Conservation (phyloP, 2,329 filamentous ascomycete species). For the Lachnellula occidentalis region DNA sequence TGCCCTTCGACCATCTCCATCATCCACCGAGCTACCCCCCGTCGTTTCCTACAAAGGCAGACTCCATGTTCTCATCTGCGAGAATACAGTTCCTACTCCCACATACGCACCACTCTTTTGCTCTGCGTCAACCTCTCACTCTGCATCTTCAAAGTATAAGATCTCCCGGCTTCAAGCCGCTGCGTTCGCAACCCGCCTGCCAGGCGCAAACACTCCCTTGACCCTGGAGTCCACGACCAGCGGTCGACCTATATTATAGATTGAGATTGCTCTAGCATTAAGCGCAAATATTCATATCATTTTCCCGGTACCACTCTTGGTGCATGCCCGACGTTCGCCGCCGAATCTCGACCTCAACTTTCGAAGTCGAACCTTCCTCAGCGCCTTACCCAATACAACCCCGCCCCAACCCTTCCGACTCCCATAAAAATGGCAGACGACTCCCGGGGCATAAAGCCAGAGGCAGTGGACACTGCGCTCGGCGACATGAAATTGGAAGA, state of each 20-base stretch:
- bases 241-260: neutral
- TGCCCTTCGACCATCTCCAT: slow-evolving; percentile 9
- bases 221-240: slow-evolving; percentile 5
- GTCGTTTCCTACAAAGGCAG: slow-evolving; percentile 15
- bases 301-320: neutral
- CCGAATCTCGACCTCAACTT: slow-evolving; percentile 1
- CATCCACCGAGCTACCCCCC: slow-evolving; percentile 9
- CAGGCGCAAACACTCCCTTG: slow-evolving; percentile 13
- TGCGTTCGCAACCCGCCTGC: slow-evolving; percentile 2
- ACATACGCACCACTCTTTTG: slow-evolving; percentile 3
- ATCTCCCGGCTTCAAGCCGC: neutral
- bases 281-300: neutral
- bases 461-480: slow-evolving; percentile 28
- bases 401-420: neutral
- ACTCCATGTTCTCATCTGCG: slow-evolving; percentile 24
- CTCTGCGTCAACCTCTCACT: slow-evolving; percentile 1
- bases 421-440: slow-evolving; percentile 28
- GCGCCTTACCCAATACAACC: neutral
- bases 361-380: slow-evolving; percentile 1
- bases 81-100: slow-evolving; percentile 8
- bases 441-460: slow-evolving; percentile 22
- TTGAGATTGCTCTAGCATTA: neutral
- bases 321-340: neutral
- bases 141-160: slow-evolving; percentile 4
- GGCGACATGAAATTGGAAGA: slow-evolving; percentile 32